These are phyloP conservation scores for Blakeslea trispora DNA, from an alignment of 371 early-diverging fungal genomes.

Conservation along the genomic window DNA sequence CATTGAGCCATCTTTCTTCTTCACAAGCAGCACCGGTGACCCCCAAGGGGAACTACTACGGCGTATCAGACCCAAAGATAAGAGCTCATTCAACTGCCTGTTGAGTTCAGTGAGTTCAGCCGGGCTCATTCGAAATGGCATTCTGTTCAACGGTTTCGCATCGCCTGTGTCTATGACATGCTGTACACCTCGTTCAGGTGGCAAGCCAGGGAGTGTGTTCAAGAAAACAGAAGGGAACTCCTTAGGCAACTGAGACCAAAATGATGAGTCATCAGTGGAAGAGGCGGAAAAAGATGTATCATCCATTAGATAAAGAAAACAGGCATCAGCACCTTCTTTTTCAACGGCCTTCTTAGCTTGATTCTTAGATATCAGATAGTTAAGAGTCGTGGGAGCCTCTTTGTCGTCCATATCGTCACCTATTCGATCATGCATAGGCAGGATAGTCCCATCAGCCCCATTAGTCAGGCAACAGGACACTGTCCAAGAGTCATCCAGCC, in stretches of 20 bases:
- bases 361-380: background rate
- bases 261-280: no score
- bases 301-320: no score
- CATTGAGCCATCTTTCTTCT: constrained; percentile 41
- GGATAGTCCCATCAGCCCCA: background rate
- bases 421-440: no score
- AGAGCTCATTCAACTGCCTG: constrained; percentile 13
- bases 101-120: constrained; percentile 9
- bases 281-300: no score
- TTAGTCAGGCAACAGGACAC: background rate
- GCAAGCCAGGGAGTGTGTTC: no score
- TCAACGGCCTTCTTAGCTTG: background rate
- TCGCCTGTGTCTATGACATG: constrained; percentile 22
- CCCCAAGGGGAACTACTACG: constrained; percentile 27
- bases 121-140: constrained; percentile 28
- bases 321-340: background rate
- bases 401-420: no score
- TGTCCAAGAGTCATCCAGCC: constrained; percentile 9
- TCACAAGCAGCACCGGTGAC: constrained; percentile 44
- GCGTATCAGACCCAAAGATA: constrained; percentile 18
- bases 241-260: no score
- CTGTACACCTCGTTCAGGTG: constrained; percentile 9
- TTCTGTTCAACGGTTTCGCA: constrained; percentile 13
- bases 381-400: no score
- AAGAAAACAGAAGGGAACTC: no score